Percentiles rank a stretch among this genome's conserved stretches.
Conservation (phyloP, 495 filamentous ascomycete species). For the Talaromyces nanjingensis region DNA sequence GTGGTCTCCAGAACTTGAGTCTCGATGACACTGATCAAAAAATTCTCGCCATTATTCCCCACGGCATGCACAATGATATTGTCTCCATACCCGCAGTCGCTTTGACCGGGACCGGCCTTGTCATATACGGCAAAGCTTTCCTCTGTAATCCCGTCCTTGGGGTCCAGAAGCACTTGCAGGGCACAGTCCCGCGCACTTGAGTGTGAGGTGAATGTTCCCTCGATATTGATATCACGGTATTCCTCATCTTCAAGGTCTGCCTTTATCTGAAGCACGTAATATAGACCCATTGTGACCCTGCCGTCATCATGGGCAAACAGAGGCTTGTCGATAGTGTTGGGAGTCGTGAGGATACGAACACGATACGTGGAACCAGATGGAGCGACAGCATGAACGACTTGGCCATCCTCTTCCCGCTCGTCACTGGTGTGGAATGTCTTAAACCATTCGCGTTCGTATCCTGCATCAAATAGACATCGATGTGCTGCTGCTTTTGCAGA, state of each 20-base stretch:
- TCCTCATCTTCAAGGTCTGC: conserved; percentile 13
- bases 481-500: conserved; percentile 16
- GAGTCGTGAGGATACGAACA: conserved; percentile 15
- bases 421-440: conserved; percentile 11
- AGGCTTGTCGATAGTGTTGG: conserved; percentile 11
- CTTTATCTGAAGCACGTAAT: conserved; percentile 16
- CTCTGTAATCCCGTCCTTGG: conserved; percentile 10
- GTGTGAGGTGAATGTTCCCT: conserved; percentile 13
- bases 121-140: conserved; percentile 15
- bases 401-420: conserved; percentile 6
- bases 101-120: conserved; percentile 13
- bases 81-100: conserved; percentile 17
- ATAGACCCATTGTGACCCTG: conserved; percentile 11
- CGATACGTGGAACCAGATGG: conserved; percentile 14
- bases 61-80: conserved; percentile 19
- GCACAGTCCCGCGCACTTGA: conserved; percentile 12
- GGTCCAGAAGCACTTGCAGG: conserved; percentile 9
- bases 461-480: conserved; percentile 13
- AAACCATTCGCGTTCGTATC: conserved; percentile 19
- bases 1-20: conserved; percentile 14
- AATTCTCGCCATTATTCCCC: conserved; percentile 13
- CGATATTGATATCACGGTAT: conserved; percentile 12
- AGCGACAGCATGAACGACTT: conserved; percentile 13
- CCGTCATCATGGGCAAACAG: conserved; percentile 6
- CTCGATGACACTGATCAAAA: conserved; percentile 15